phyloP scores from a whole-genome alignment of 106 monocot genomes.

The Dactylorhiza incarnata region DNA sequence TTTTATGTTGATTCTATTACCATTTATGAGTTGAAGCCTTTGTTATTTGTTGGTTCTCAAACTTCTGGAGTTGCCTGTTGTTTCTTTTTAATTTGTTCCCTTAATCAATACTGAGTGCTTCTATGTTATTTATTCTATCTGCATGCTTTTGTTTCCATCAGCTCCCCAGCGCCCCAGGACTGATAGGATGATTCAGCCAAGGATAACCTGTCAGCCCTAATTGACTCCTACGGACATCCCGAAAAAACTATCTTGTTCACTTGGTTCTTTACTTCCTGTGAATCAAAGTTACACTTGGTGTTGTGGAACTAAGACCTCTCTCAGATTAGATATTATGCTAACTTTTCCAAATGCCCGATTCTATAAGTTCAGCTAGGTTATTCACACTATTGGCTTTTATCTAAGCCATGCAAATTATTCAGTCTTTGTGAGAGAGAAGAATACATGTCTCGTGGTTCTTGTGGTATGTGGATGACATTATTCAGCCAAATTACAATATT shows the following conservation, averaged over 20 bases:
- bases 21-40: background rate
- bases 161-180: background rate
- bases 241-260: background rate
- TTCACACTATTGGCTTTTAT: too few relatives aligned
- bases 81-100: background rate
- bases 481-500: too few relatives aligned
- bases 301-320: background rate
- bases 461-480: too few relatives aligned
- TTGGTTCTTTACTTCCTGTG: background rate
- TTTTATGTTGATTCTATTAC: background rate
- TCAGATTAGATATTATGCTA: too few relatives aligned
- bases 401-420: too few relatives aligned
- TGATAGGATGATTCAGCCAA: background rate
- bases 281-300: background rate
- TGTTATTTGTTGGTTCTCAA: background rate
- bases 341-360: too few relatives aligned
- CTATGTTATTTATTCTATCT: background rate
- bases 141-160: background rate
- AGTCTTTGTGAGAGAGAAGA: too few relatives aligned
- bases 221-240: background rate
- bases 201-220: background rate
- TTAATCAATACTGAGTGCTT: background rate
- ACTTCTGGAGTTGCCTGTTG: background rate
- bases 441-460: too few relatives aligned
- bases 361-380: too few relatives aligned